Conservation (phyloP, 106 monocot species). For the Acorus gramineus region DNA sequence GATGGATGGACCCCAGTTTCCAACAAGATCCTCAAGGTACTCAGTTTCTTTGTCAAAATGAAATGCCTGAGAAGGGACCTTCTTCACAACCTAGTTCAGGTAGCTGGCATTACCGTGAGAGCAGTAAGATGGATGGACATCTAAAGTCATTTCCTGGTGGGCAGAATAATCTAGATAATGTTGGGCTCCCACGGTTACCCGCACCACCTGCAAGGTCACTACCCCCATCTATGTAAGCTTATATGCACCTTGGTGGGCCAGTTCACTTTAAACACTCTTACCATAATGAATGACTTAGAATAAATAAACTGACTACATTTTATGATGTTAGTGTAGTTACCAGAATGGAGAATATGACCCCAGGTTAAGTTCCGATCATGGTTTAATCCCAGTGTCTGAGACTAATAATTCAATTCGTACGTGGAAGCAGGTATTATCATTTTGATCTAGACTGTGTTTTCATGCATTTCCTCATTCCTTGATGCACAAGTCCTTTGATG, state of each 20-base stretch:
- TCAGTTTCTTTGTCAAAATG: conserved; percentile 29
- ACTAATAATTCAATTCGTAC: conserved; percentile 26
- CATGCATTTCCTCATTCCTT: neutral
- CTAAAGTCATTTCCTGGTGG: conserved; percentile 24
- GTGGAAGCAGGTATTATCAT: conserved; percentile 64
- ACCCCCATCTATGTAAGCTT: conserved; percentile 63
- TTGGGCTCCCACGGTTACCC: conserved; percentile 54
- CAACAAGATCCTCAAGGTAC: conserved; percentile 22
- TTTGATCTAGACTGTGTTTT: neutral
- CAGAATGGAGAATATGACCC: conserved; percentile 56
- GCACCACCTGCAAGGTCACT: conserved; percentile 65
- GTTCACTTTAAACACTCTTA: neutral
- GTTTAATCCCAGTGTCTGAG: conserved; percentile 43
- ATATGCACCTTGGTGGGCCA: neutral
- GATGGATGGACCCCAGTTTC: conserved; percentile 20
- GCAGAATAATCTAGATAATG: conserved; percentile 24
- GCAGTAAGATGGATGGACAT: conserved; percentile 31
- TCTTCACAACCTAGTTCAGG: conserved; percentile 13
- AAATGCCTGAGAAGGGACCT: conserved; percentile 17
- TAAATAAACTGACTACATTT: neutral
- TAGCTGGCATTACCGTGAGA: conserved; percentile 27
- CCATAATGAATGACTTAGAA: neutral
- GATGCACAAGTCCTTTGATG: conserved; percentile 2
- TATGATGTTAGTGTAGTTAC: conserved; percentile 29
- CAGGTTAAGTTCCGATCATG: conserved; percentile 30